Percentiles rank a stretch among this genome's conserved stretches.
Conservation (phyloP, 371 early-diverging fungal genomes). For the Batrachochytrium dendrobatidis region DNA sequence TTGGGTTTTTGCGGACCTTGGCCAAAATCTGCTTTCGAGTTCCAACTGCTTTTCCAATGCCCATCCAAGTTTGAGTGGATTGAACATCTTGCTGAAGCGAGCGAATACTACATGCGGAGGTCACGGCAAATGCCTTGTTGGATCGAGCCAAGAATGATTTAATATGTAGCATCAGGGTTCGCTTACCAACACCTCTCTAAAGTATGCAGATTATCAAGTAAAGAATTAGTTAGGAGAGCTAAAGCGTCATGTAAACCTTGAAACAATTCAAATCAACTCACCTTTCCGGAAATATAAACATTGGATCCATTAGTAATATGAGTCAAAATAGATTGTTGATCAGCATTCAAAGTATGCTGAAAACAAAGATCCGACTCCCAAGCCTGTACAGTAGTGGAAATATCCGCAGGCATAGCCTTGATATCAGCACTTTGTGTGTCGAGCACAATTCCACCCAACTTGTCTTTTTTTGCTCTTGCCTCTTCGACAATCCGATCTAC, state of each 20-base stretch:
- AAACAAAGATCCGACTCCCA: too few relatives aligned
- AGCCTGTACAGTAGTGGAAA: too few relatives aligned
- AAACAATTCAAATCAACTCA: neutral
- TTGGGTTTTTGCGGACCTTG: constrained; percentile 14
- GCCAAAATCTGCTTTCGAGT: constrained; percentile 8
- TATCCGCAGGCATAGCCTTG: too few relatives aligned
- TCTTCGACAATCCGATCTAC: constrained; percentile 9
- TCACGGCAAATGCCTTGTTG: neutral
- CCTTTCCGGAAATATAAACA: neutral
- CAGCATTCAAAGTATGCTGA: too few relatives aligned
- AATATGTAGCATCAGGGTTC: neutral
- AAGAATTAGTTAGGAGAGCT: too few relatives aligned
- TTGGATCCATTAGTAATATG: neutral
- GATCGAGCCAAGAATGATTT: neutral
- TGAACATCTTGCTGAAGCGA: neutral
- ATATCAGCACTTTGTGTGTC: neutral
- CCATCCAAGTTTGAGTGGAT: constrained; percentile 9
- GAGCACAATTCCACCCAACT: constrained; percentile 4
- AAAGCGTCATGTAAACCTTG: neutral
- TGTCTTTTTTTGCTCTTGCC: constrained; percentile 12
- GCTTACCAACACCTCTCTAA: neutral
- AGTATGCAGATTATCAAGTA: neutral
- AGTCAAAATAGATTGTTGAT: too few relatives aligned
- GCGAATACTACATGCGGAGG: neutral
- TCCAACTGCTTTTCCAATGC: constrained; percentile 14